Evolutionary conservation across 352 stramenopile species (phyloP).

Genomic region (Phytopythium ostracodes): DNA sequence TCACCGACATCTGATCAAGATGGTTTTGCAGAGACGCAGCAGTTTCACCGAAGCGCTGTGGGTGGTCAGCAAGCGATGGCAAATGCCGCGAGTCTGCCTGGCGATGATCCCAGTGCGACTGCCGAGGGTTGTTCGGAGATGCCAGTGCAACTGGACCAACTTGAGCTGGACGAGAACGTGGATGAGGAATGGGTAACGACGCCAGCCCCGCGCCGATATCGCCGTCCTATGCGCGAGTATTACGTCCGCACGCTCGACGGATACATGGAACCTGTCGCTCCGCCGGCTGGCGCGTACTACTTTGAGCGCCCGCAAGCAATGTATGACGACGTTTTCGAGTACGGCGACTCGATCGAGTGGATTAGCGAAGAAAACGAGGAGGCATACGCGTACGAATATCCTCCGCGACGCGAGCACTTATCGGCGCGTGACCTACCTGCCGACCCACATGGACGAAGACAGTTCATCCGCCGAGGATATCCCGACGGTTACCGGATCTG

Average conservation of each 20-base stretch:
- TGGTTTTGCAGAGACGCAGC: not conserved
- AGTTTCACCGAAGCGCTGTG: not conserved
- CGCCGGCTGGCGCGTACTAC: not conserved
- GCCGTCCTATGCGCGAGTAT: not conserved
- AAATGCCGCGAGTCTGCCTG: not conserved
- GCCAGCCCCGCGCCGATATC: not conserved
- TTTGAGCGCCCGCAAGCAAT: not conserved
- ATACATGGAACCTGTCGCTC: constrained; percentile 3
- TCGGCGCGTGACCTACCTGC: not conserved
- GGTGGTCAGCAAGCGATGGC: not conserved
- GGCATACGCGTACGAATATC: constrained; percentile 17
- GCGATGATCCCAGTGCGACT: not conserved
- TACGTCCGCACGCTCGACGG: not conserved
- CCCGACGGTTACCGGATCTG: not conserved
- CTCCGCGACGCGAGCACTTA: not conserved
- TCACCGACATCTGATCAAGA: not conserved
- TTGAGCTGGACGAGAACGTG: not conserved
- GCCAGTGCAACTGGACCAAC: not conserved
- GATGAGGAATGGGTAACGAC: not conserved
- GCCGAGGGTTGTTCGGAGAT: not conserved
- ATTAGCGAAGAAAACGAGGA: constrained; percentile 30
- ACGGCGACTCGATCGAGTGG: constrained; percentile 27
- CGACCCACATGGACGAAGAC: not conserved
- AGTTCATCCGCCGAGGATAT: not conserved
- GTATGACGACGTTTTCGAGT: constrained; percentile 25